Base-by-base conservation (phyloP, 306 rosid species). In the Trifolium pratense region DNA sequence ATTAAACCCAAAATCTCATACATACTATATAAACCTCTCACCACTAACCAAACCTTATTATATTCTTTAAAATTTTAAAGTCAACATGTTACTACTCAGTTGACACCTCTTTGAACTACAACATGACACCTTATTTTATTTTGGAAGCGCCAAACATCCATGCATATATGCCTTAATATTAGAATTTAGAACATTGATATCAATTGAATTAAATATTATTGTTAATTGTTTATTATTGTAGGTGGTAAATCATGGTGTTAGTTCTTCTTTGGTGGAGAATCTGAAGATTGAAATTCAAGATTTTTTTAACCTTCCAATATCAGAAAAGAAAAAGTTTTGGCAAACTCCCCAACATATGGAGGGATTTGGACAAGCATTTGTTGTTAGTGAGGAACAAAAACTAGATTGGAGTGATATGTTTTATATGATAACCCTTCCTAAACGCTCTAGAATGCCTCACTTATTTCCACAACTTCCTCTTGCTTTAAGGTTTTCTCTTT, bases 351-450 rank as follows among this genome's bases (percentile, higher is more conserved):
- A 63, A 31, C 87, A 90, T 1, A 25, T 84, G 36, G 96, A 90
- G 49, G 92, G 92, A 21, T 90, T 86, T 79, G 89, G 92, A 36
- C 92, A 90, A 73, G 82, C 82, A 13, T 84, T 86, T 70, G 87
- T 88, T 25, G 36, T 75, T 3, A 82, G 60, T 68, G 86, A 82
- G 1, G 83, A 78, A 0, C 83, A 82, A 12, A 74, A 63, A 4
- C 86, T 82, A 73, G 90, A 86, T 25, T 90, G 93, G 91, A 70
- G 14, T 16, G 96, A 88, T 36, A 4, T 86, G 0, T 86, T 90
- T 75, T 79, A 57, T 21, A 13, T 88, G 31, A 40, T 37, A 3
- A 80, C 91, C 0, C 84, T 56, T 57, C 91, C 91, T 12, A 16
- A 14, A 2, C 60, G 75, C 43, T 13, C 21, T 9, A 88, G 91